Evolutionary conservation across 1,139 yeast genomes (phyloP).

Genomic region (Nakaseomyces uthaithaninus): DNA sequence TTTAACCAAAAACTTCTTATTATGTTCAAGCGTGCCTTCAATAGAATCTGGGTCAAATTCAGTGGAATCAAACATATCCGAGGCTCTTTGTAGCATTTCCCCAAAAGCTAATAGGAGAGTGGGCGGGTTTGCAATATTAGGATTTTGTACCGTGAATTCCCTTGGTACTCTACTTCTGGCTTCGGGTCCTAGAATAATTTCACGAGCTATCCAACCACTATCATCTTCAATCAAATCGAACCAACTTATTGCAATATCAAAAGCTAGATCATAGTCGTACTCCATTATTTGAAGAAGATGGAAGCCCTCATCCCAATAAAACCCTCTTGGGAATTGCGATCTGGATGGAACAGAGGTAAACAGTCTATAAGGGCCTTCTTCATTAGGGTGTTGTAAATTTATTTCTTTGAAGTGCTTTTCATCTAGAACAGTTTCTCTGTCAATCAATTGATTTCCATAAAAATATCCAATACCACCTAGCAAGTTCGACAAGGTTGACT

Average conservation of each 20-base stretch:
- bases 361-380: slow-evolving; percentile 63
- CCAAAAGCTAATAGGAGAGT: slow-evolving; percentile 78
- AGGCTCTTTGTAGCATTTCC: slow-evolving; percentile 49
- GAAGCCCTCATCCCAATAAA: slow-evolving; percentile 98
- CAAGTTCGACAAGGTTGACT: slow-evolving; percentile 71
- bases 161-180: slow-evolving; percentile 81
- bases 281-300: slow-evolving; percentile 75
- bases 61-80: slow-evolving; percentile 17
- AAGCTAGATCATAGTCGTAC: slow-evolving; percentile 75
- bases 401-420: slow-evolving; percentile 56
- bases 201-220: slow-evolving; percentile 96
- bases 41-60: slow-evolving; percentile 21
- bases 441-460: slow-evolving; percentile 81
- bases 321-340: slow-evolving; percentile 92
- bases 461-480: slow-evolving; percentile 87
- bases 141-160: slow-evolving; percentile 81
- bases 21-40: slow-evolving; percentile 37
- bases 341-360: slow-evolving; percentile 87
- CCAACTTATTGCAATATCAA: slow-evolving; percentile 85
- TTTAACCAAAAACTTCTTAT: slow-evolving; percentile 53
- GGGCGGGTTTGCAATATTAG: slow-evolving; percentile 92
- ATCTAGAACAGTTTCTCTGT: slow-evolving; percentile 58
- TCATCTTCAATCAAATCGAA: slow-evolving; percentile 77
- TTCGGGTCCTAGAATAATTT: slow-evolving; percentile 87
- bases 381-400: slow-evolving; percentile 40